Evolutionary conservation across 495 filamentous ascomycete species (phyloP), one percentile per base, ranked within the genome.

Genomic region (Daldinia concentrica): DNA sequence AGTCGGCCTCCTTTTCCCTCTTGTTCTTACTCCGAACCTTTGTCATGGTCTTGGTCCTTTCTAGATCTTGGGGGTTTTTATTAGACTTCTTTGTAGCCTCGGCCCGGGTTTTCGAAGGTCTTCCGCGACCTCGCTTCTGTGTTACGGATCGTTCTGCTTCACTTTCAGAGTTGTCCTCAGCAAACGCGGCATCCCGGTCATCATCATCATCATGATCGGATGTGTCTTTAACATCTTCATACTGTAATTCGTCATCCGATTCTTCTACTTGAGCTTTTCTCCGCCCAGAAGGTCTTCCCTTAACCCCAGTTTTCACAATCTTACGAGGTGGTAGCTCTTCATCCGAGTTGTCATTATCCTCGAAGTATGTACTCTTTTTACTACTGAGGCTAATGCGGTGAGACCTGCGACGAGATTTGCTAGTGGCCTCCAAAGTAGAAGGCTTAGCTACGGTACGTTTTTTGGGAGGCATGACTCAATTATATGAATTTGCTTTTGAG

Each of bases 361-460:
- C 76, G 58, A 82, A 82, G 64, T 84, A 83, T 17, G 68, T 71
- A 72, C 80, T 82, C 75, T 77, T 83, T 64, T 70, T 78, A 8
- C 64, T 68, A 4, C 75, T 69, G 1, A 73, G 74, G 64, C 77
- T 76, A 50, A 80, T 61, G 64, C 82, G 82, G 27, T 63, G 29
- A 7, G 82, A 83, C 32, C 75, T 75, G 26, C 81, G 79, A 26
- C 80, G 81, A 8, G 70, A 59, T 37, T 30, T 39, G 5, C 64
- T 14, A 19, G 17, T 41, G 9, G 29, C 26, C 24, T 66, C 63
- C 7, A 69, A 34, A 4, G 57, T 61, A 43, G 62, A 34, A 4
- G n/a, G 27, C 60, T 29, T 75, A 68, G 66, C 60, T 9, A 64
- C 62, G 5, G 41, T 62, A 50, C 72, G 72, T 54, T 75, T 75